These are phyloP conservation scores for Aspergillus candidus DNA, from an alignment of 2,329 filamentous ascomycete species.

Conservation along the genomic window DNA sequence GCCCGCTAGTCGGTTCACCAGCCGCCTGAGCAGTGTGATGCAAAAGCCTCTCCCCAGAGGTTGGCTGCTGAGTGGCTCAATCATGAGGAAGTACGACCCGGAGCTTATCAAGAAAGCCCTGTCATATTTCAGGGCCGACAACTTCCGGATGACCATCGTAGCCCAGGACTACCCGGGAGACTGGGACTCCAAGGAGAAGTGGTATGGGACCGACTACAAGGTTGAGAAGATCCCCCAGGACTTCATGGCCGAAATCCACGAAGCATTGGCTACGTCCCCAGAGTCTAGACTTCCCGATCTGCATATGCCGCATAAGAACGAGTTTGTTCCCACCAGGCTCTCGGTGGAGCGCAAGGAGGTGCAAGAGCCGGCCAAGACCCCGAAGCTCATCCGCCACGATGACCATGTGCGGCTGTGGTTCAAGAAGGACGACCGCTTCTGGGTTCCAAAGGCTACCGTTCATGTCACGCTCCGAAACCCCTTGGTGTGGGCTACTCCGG, in stretches of 20 bases:
- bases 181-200: conserved; percentile 87
- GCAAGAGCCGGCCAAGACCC: conserved; percentile 64
- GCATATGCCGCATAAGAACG: conserved; percentile 85
- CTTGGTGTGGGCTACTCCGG: conserved; percentile 69
- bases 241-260: conserved; percentile 64
- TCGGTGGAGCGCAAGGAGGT: conserved; percentile 93
- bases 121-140: conserved; percentile 72
- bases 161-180: conserved; percentile 76
- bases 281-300: conserved; percentile 61
- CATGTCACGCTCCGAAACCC: conserved; percentile 75
- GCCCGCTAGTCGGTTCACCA: conserved; percentile 82
- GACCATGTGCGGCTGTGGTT: conserved; percentile 78
- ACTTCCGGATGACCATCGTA: conserved; percentile 77
- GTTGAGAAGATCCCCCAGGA: conserved; percentile 71
- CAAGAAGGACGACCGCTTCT: conserved; percentile 98
- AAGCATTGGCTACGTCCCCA: conserved; percentile 54
- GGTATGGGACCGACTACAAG: conserved; percentile 95
- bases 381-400: conserved; percentile 81
- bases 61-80: conserved; percentile 75
- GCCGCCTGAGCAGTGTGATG: conserved; percentile 78
- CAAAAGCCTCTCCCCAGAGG: conserved; percentile 83
- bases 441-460: conserved; percentile 91
- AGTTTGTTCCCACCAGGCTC: conserved; percentile 88
- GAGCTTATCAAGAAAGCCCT: conserved; percentile 69
- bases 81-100: conserved; percentile 74